A percentile compares a stretch with the other conserved stretches of the same genome.
Conservation (phyloP, 1,284 basidiomycete genomes). For the Malassezia pachydermatis region DNA sequence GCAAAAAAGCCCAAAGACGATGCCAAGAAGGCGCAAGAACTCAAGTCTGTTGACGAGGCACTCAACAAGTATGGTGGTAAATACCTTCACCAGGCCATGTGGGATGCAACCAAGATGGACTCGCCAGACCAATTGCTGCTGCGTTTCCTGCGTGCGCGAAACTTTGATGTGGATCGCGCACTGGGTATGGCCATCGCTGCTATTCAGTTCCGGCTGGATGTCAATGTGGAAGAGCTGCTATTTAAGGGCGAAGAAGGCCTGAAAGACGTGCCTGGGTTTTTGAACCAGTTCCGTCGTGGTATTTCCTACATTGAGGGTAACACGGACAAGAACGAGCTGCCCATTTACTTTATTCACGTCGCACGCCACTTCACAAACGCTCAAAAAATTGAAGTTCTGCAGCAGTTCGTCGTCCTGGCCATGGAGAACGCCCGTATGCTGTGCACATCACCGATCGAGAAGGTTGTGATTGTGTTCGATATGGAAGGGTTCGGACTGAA, state of each 20-base stretch:
- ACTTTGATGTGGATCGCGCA: constrained; percentile 47
- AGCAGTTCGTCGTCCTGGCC: constrained; percentile 45
- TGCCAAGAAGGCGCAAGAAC: constrained; percentile 37
- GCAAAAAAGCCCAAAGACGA: constrained; percentile 40
- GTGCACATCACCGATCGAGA: constrained; percentile 43
- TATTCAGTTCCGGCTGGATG: constrained; percentile 48
- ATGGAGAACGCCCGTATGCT: constrained; percentile 43
- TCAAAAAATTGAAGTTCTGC: constrained; percentile 45
- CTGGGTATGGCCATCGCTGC: constrained; percentile 46
- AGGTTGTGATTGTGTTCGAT: constrained; percentile 44
- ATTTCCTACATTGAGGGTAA: constrained; percentile 48
- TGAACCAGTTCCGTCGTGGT: constrained; percentile 47
- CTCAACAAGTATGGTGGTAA: constrained; percentile 45
- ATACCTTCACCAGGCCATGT: constrained; percentile 33
- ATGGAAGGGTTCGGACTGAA: constrained; percentile 47
- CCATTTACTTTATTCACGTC: constrained; percentile 48
- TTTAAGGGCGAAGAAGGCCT: constrained; percentile 46
- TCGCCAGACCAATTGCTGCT: constrained; percentile 42
- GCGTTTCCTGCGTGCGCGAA: constrained; percentile 47
- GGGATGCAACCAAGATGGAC: constrained; percentile 36
- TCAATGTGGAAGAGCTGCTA: constrained; percentile 42
- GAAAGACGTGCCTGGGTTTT: constrained; percentile 44
- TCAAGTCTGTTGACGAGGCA: constrained; percentile 37
- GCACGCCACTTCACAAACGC: constrained; percentile 46
- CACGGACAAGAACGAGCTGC: constrained; percentile 39